Evolutionary conservation across 208 protist genomes (phyloP), one percentile per base, ranked within the genome.

Genomic region (Herpetomonas muscarum): DNA sequence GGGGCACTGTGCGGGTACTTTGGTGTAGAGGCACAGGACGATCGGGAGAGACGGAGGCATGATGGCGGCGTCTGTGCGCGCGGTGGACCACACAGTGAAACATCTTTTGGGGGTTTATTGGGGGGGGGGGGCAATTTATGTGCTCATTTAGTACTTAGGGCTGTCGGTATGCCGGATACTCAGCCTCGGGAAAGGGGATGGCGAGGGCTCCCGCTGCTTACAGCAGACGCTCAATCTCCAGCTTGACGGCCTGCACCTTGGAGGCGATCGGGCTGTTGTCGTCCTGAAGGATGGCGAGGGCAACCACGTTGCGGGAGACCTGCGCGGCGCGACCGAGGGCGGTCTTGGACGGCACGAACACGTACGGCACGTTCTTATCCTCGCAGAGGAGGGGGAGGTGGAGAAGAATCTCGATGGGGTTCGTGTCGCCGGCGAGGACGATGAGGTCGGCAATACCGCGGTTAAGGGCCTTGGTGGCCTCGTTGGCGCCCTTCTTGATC

Each of bases 281-380:
- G 52, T 95, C 92, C 61, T 93, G 91, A 7, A 96, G 88, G 53
- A 99, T 97, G 7, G 97, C 92, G 42, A 95, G 78, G 34, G 98
- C 90, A 55, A 99, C 97, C 6, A 99, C 98, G 59, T 98, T 93
- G 66, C 98, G 90, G 17, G 98, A 98, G 28, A 99, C 94, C 65
- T 98, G 98, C 61, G 96, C 98, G 3, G 98, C 97, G 53, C 99
- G 87, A 60, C 99, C 99, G 15, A 99, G 85, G 28, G 96, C 97
- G 24, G 83, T 81, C 77, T 99, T 98, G 24, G 93, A 98, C 17
- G 96, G 93, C n/a, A 99, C 97, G 70, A 99, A 99, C 13, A 99
- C 95, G 85, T 99, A 99, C 52, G 98, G 98, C 47, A 99, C 97
- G 75, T 99, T 99, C 89, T 99, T 99, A 81, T 99, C 98, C 79